Conservation (phyloP, 106 monocot genomes). For the Dendrobium officinale region DNA sequence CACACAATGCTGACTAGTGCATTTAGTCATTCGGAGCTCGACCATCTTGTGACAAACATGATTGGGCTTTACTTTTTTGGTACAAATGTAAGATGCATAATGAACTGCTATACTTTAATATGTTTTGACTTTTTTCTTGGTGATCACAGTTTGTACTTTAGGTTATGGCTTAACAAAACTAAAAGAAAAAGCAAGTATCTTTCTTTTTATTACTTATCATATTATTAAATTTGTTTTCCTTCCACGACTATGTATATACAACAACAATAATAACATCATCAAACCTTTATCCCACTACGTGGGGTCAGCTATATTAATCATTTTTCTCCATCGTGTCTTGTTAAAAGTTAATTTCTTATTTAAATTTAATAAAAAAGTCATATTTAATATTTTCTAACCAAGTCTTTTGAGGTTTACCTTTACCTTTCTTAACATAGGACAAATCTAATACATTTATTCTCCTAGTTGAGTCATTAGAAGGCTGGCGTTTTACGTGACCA, state of each 20-base stretch:
- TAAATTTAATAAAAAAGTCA: no score
- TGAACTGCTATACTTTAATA: background rate
- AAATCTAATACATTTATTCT: no score
- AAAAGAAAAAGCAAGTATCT: background rate
- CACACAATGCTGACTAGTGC: conserved; percentile 86
- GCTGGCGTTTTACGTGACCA: no score
- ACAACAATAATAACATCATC: no score
- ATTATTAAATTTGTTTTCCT: background rate
- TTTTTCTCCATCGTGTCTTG: no score
- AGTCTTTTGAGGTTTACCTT: no score
- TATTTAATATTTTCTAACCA: no score
- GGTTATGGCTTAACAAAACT: background rate
- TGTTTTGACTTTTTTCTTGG: background rate
- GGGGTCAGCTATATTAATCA: no score
- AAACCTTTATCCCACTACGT: no score
- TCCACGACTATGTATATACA: background rate
- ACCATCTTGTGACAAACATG: conserved; percentile 78
- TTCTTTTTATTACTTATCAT: background rate
- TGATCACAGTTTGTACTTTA: background rate
- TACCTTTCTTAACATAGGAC: no score
- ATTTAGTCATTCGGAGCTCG: conserved; percentile 67
- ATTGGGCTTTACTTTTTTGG: conserved; percentile 89
- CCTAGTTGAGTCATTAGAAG: no score
- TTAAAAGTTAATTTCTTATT: no score
- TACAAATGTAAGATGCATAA: conserved; percentile 41